Base-by-base conservation (phyloP, 768 basidiomycete species). In the Amanita polypyramis region DNA sequence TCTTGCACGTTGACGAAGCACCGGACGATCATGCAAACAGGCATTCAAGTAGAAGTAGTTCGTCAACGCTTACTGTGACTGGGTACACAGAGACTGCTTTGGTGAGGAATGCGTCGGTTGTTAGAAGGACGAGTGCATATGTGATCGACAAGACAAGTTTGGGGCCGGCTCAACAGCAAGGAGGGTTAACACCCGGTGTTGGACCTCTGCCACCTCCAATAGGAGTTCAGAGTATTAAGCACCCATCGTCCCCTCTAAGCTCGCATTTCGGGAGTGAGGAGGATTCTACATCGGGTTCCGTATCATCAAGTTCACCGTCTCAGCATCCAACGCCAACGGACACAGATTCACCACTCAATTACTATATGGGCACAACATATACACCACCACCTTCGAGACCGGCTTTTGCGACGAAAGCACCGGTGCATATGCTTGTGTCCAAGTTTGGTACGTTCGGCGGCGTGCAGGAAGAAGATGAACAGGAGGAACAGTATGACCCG, bases 121-220 rank as follows among this genome's bases (percentile, higher is more conserved):
- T 70, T 20, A 65, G 74, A 48, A 65, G 73, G 43, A 70, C 75
- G 10, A 67, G 73, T 8, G 77, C 79, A n/a, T 75, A 73, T 37
- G 68, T 79, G 14, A 59, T 79, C 33, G 65, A 68, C 47, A 57
- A 58, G n/a, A 19, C 49, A 33, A 42, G 41, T 49, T 41, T 45
- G 45, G 19, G 50, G 44, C 50, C 40, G 21, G 23, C 50, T 43
- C 48, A 54, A 46, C 45, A 51, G 32, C 43, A 55, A 19, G 29
- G 38, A 29, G 47, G 39, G 34, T 44, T 34, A 27, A 25, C 45
- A 9, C 33, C 20, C 0, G 21, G 32, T 15, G 10, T 46, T 1
- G 38, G 50, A 8, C 14, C 38, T 15, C 51, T 43, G 9, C 35
- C 50, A 19, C 45, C 52, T 23, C 45, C 42, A 23, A 32, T 45